Percentiles rank a stretch among this genome's conserved stretches.
Evolutionary conservation across 1,284 basidiomycete species (phyloP).

Genomic region (Cryptococcus amylolentus): DNA sequence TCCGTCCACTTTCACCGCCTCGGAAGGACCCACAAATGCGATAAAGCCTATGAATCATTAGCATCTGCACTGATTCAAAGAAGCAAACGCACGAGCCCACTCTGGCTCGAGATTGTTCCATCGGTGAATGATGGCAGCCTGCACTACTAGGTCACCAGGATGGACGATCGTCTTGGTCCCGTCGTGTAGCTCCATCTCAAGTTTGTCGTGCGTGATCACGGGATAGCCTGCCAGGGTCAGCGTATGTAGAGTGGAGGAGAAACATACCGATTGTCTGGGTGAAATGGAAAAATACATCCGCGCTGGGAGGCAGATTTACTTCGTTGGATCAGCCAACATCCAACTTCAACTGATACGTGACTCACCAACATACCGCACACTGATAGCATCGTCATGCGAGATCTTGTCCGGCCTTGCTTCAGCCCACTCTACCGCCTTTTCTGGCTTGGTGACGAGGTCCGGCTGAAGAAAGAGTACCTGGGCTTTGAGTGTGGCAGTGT

Average conservation of each 20-base stretch:
- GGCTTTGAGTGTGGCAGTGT: not conserved
- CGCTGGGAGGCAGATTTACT: slow-evolving; percentile 10
- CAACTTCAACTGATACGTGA: not conserved
- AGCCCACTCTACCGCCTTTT: slow-evolving; percentile 10
- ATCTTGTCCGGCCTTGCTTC: slow-evolving; percentile 5
- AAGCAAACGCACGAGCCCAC: slow-evolving; percentile 13
- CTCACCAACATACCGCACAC: slow-evolving; percentile 15
- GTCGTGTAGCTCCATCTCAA: slow-evolving; percentile 13
- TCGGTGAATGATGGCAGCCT: slow-evolving; percentile 14
- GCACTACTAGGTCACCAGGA: slow-evolving; percentile 11
- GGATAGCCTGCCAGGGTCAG: slow-evolving; percentile 8
- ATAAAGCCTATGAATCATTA: slow-evolving; percentile 3
- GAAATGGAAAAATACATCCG: slow-evolving; percentile 6
- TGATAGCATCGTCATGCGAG: slow-evolving; percentile 10
- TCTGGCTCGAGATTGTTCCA: slow-evolving; percentile 12
- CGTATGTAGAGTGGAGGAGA: not conserved
- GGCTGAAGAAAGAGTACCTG: slow-evolving; percentile 12
- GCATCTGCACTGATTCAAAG: not conserved
- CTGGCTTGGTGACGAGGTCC: slow-evolving; percentile 7
- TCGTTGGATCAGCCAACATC: not conserved
- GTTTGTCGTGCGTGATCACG: slow-evolving; percentile 12
- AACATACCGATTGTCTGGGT: slow-evolving; percentile 13
- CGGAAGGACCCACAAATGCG: slow-evolving; percentile 8
- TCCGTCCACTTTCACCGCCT: slow-evolving; percentile 10
- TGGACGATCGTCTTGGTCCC: slow-evolving; percentile 12